Base-by-base conservation (phyloP, 441 rosid genomes). In the Gossypium lobatum region DNA sequence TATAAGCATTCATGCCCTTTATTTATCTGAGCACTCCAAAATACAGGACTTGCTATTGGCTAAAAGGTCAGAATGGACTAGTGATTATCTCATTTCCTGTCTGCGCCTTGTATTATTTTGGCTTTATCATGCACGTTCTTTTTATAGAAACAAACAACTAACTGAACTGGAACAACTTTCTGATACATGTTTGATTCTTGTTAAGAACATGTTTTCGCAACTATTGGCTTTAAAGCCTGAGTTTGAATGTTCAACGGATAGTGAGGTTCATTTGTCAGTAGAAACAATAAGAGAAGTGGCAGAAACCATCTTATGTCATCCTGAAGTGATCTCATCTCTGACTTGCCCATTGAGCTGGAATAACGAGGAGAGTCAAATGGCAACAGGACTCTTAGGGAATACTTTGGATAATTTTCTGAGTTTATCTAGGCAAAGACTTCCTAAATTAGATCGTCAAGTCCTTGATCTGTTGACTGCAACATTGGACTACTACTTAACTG, bases 91-190 rank as follows among this genome's bases (percentile, higher is more conserved):
- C 68, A 83, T 82, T 62, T 81, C 86, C 74, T 55, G 78, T 76
- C 74, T 92, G 65, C 89, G 80, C 53, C 88, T 88, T 73, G 77
- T 89, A 68, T 81, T 96, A 28, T 92, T 91, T 82, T 92, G 94
- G 92, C 84, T 90, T 74, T 73, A 82, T 80, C 95, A 83, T 78
- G 83, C 92, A 71, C 90, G 77, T 39, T 79, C 80, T 62, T 77
- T 84, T 48, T 80, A 79, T 80, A 77, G 70, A 80, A 78, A 70
- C 71, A 79, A 83, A 75, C 91, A 85, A 73, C 64, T 75, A 63
- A 77, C 76, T 45, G 80, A 80, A 83, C 87, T 82, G 61, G 71
- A 78, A 74, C 86, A 82, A 76, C 87, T 75, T 79, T 85, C 92
- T 83, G 88, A 82, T 77, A 78, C 89, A 62, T 92, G 97, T 82